phyloP scores from a whole-genome alignment of 108 stramenopile species.

The Cylindrotheca fusiformis region DNA sequence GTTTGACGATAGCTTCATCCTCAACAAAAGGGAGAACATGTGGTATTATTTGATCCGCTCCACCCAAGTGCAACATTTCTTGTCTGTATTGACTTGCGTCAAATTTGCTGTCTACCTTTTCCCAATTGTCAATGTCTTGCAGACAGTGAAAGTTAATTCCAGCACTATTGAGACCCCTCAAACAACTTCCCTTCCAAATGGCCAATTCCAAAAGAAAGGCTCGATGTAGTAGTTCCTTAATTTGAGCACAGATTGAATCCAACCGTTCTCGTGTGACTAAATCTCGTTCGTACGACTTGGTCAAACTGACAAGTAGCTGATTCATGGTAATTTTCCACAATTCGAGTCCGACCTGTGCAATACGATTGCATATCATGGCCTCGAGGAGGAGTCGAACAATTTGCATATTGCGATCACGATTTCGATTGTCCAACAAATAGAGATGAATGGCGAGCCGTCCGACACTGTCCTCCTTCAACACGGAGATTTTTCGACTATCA shows the following conservation, averaged over 20 bases:
- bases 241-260: constrained; percentile 41
- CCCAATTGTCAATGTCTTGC: background rate
- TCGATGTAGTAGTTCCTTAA: constrained; percentile 36
- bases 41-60: constrained; percentile 60
- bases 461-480: constrained; percentile 42
- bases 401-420: constrained; percentile 1
- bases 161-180: constrained; percentile 12
- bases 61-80: constrained; percentile 45
- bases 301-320: constrained; percentile 30
- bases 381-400: constrained; percentile 34
- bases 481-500: constrained; percentile 35
- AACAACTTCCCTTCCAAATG: constrained; percentile 52
- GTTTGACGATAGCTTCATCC: constrained; percentile 39
- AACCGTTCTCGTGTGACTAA: constrained; percentile 56
- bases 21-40: constrained; percentile 59
- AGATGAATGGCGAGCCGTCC: constrained; percentile 62
- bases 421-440: constrained; percentile 34
- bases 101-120: background rate
- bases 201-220: constrained; percentile 49
- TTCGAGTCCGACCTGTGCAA: constrained; percentile 46
- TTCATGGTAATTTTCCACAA: constrained; percentile 52
- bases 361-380: constrained; percentile 49
- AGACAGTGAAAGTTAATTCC: background rate
- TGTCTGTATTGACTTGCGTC: constrained; percentile 24
- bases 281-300: constrained; percentile 46